Evolutionary conservation across 768 basidiomycete genomes (phyloP).

Genomic region (Rhodocollybia butyracea): DNA sequence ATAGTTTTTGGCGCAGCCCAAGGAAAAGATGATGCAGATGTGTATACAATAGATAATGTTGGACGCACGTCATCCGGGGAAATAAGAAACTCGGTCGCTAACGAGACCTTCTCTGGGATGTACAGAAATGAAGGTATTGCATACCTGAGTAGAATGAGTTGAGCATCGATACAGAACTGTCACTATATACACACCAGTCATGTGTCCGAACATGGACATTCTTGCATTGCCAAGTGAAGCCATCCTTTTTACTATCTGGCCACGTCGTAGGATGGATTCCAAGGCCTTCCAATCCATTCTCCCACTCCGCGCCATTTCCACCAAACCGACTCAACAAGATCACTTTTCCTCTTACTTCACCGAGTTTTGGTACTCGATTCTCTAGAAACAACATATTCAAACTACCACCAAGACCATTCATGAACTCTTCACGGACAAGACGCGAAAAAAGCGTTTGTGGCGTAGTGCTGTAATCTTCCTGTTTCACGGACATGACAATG

Average conservation of each 20-base stretch:
- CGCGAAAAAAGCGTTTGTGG: constrained; percentile 53
- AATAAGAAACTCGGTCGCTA: constrained; percentile 52
- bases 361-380: constrained; percentile 75
- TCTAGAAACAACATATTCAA: constrained; percentile 77
- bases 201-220: constrained; percentile 70
- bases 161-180: constrained; percentile 7
- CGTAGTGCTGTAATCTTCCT: constrained; percentile 64
- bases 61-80: constrained; percentile 32
- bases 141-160: constrained; percentile 52
- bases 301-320: constrained; percentile 65
- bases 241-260: constrained; percentile 74
- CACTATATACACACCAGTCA: constrained; percentile 62
- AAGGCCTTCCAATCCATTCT: constrained; percentile 61
- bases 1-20: constrained; percentile 74
- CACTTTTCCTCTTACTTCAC: constrained; percentile 82
- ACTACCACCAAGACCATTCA: constrained; percentile 48
- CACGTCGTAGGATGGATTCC: constrained; percentile 87
- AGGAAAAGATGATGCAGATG: constrained; percentile 80
- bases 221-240: constrained; percentile 79
- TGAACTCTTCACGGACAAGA: constrained; percentile 65
- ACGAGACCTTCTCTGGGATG: constrained; percentile 78
- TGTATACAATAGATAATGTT: constrained; percentile 70
- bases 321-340: constrained; percentile 88
- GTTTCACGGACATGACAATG: constrained; percentile 84
- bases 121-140: constrained; percentile 72